Base-by-base conservation (phyloP, 2,329 filamentous ascomycete genomes). In the Plectosphaerella plurivora region DNA sequence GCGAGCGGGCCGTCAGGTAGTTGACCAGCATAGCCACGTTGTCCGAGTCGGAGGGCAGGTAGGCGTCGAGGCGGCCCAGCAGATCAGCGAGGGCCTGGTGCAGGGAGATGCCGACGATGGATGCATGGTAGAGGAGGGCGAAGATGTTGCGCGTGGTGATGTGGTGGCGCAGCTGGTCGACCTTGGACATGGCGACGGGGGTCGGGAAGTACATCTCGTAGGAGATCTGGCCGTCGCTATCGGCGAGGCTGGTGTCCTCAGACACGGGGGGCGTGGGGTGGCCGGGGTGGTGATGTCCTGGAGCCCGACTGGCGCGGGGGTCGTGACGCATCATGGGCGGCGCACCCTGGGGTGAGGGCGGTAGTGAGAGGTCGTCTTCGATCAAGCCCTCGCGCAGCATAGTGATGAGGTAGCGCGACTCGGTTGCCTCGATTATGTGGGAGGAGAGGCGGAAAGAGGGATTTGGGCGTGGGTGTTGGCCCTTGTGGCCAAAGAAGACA, bases 91-190 rank as follows among this genome's bases (percentile, higher is more conserved):
- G 68, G 36, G 85, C 83, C 58, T 87, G 82, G 57, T 78, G 79
- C 1, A 89, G 65, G 5, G 84, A 83, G 1, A 81, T 61, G 0
- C 86, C 86, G 3, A 89, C 84, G 0, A 89, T 72, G 0, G 85
- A 84, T 20, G 81, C 80, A 49, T 82, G 76, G 59, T 82, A 84
- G 2, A 88, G 65, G 35, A 88, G 67, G 0, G 85, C 86, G 59
- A 89, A 83, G 45, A 88, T 79, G 60, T 89, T 89, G 18, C 86
- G 79, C 1, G 85, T 86, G 0, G 86, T 84, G 46, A 88, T 75
- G 57, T 85, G 82, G 56, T 87, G 75, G 1, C 82, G 73, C 2
- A 77, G 72, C 51, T 76, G 77, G 42, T 76, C 78, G 16, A 66
- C 66, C 61, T 67, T 76, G 59, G 61, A 74, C 39, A 78, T 60